phyloP scores from a whole-genome alignment of 331 rosid species.

The Pyracantha coccinea region DNA sequence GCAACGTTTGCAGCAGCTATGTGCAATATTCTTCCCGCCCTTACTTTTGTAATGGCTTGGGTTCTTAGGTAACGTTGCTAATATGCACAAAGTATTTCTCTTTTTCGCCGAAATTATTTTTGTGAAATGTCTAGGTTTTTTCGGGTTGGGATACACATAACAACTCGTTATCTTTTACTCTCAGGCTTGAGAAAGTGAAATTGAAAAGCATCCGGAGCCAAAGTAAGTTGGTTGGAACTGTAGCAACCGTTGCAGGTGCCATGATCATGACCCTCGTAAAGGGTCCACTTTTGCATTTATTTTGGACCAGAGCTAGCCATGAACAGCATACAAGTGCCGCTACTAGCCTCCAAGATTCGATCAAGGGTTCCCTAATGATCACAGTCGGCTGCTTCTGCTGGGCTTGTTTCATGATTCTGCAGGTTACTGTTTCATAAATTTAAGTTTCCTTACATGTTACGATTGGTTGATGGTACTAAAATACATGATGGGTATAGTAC shows the following conservation, averaged over 20 bases:
- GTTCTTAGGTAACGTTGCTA: constrained; percentile 43
- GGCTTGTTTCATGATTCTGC: constrained; percentile 82
- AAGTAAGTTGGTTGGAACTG: constrained; percentile 77
- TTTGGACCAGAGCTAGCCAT: constrained; percentile 28
- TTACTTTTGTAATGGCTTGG: constrained; percentile 84
- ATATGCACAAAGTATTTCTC: not conserved
- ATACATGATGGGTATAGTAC: too few species aligned
- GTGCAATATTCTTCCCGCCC: constrained; percentile 85
- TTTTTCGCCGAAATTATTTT: not conserved
- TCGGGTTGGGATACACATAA: not conserved
- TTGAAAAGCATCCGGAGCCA: constrained; percentile 60
- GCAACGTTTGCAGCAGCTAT: constrained; percentile 92
- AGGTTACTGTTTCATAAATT: constrained; percentile 30
- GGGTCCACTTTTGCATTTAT: constrained; percentile 57
- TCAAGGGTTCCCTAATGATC: constrained; percentile 77
- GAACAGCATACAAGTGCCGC: constrained; percentile 27
- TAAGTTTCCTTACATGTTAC: not conserved
- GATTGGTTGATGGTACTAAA: not conserved
- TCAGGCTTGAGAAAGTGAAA: constrained; percentile 69
- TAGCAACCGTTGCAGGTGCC: constrained; percentile 87
- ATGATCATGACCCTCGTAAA: constrained; percentile 79
- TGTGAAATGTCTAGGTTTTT: not conserved
- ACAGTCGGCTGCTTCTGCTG: constrained; percentile 76
- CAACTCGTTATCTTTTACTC: not conserved
- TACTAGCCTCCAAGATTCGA: constrained; percentile 34